Conservation (phyloP, 805 yeast genomes). For the Ogataea angusta region DNA sequence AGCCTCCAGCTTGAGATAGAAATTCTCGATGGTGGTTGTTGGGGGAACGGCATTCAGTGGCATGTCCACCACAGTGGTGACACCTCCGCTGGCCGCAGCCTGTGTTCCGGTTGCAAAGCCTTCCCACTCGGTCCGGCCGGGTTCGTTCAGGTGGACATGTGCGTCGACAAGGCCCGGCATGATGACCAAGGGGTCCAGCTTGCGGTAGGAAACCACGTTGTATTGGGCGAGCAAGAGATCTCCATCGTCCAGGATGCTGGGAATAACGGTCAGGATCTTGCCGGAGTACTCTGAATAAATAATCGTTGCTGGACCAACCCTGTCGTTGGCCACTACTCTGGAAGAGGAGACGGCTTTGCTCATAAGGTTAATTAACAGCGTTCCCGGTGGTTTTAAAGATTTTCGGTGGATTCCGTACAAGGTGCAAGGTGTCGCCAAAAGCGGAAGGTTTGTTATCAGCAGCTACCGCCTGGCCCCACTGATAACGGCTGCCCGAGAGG, state of each 20-base stretch:
- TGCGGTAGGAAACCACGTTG: conserved; percentile 42
- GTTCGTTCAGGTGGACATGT: conserved; percentile 93
- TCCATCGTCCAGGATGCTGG: conserved; percentile 34
- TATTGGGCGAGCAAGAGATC: conserved; percentile 42
- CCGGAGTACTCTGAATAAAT: conserved; percentile 57
- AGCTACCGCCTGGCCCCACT: background rate
- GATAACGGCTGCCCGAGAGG: background rate
- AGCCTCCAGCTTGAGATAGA: conserved; percentile 71
- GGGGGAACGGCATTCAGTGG: conserved; percentile 96
- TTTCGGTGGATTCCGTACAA: conserved; percentile 6
- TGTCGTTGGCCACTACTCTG: conserved; percentile 49
- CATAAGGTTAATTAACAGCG: conserved; percentile 33
- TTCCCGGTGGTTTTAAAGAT: background rate
- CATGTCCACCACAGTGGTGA: conserved; percentile 94
- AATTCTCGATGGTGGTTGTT: conserved; percentile 78
- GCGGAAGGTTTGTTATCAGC: conserved; percentile 6
- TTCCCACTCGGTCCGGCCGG: conserved; percentile 98
- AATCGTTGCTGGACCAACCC: conserved; percentile 57
- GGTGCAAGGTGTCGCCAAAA: conserved; percentile 7
- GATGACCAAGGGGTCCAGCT: conserved; percentile 60
- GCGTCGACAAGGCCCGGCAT: conserved; percentile 93
- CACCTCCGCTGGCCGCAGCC: conserved; percentile 95
- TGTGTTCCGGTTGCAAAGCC: conserved; percentile 96
- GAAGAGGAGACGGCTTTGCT: conserved; percentile 62
- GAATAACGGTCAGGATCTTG: conserved; percentile 54